These are phyloP conservation scores for Apiospora malaysiana DNA, from an alignment of 2,329 filamentous ascomycete genomes.

Conservation along the genomic window DNA sequence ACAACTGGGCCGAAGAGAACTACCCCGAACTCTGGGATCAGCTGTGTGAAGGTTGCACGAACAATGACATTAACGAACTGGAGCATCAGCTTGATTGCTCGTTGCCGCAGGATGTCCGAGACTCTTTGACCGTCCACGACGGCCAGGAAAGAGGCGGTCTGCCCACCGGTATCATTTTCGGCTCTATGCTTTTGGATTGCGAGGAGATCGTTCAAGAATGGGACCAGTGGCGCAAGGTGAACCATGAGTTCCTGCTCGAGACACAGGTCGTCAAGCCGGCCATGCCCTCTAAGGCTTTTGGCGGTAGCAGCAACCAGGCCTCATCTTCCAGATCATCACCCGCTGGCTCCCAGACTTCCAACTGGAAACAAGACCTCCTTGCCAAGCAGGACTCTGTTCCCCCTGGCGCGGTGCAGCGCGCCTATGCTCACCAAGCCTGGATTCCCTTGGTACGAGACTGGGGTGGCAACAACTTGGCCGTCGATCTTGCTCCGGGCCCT, in stretches of 20 bases:
- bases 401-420: slow-evolving; percentile 83
- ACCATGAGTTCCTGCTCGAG: slow-evolving; percentile 81
- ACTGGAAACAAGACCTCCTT: slow-evolving; percentile 86
- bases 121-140: slow-evolving; percentile 89
- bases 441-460: slow-evolving; percentile 96
- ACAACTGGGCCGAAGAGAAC: slow-evolving; percentile 91
- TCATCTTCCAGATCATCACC: slow-evolving; percentile 69
- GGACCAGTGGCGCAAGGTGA: slow-evolving; percentile 94
- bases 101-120: slow-evolving; percentile 88
- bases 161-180: slow-evolving; percentile 91
- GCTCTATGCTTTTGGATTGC: slow-evolving; percentile 94
- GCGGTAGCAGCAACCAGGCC: slow-evolving; percentile 60
- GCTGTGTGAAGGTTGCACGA: slow-evolving; percentile 87
- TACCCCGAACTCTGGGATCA: slow-evolving; percentile 96
- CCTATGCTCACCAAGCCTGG: slow-evolving; percentile 93
- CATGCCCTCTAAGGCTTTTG: slow-evolving; percentile 73
- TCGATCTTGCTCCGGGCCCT: slow-evolving; percentile 90
- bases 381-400: slow-evolving; percentile 88
- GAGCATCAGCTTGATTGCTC: slow-evolving; percentile 96
- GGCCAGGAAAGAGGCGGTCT: slow-evolving; percentile 94
- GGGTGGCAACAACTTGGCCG: slow-evolving; percentile 96
- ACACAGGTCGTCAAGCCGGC: slow-evolving; percentile 63
- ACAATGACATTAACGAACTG: slow-evolving; percentile 94
- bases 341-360: slow-evolving; percentile 57
- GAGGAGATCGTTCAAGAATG: slow-evolving; percentile 98